Evolutionary conservation across 2,329 filamentous ascomycete genomes (phyloP), one percentile per base, ranked within the genome.

Genomic region (Diaporthe sp.): DNA sequence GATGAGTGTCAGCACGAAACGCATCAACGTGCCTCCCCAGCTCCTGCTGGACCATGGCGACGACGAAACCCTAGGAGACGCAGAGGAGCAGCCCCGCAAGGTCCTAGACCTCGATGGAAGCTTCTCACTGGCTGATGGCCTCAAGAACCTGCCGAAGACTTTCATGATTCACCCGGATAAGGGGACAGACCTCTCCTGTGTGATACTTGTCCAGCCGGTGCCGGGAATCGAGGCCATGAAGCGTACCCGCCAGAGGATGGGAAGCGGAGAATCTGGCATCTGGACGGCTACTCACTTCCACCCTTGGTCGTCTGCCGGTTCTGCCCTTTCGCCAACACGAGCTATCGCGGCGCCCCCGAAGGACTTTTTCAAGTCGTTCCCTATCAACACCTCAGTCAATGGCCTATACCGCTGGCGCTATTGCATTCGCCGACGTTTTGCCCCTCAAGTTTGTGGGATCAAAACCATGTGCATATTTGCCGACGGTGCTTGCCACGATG

Each of bases 1-100:
- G 31, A 68, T 68, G 65, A 68, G 65, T 53, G 65, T 68, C 65
- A 53, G 65, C 46, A 46, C 65, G 65, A 68, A 68, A 39, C 65
- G 65, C 46, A 68, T 46, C 65, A 68, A 53, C 46, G 65, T 53
- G 34, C 65, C 65, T 15, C 22, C 65, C n/a, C 65, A 68, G 65
- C 65, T 68, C 13, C 65, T 68, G 22, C 46, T 53, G 65, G 65
- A 68, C 31, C 31, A 17, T 37, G 46, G 46, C 22, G 65, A 68
- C 46, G 65, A 68, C n/a, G 46, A 68, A 25, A 42, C 46, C 22
- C 31, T 53, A 8, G 65, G 46, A 28, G 65, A 53, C 31, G 46
- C 46, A 7, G 65, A 68, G 46, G 65, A 68, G 65, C 65, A 68
- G 46, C 65, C 65, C 31, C 65, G 65, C 49, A 68, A 68, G 70